phyloP scores from a whole-genome alignment of 495 filamentous ascomycete genomes.

The Chaetomium tenue region DNA sequence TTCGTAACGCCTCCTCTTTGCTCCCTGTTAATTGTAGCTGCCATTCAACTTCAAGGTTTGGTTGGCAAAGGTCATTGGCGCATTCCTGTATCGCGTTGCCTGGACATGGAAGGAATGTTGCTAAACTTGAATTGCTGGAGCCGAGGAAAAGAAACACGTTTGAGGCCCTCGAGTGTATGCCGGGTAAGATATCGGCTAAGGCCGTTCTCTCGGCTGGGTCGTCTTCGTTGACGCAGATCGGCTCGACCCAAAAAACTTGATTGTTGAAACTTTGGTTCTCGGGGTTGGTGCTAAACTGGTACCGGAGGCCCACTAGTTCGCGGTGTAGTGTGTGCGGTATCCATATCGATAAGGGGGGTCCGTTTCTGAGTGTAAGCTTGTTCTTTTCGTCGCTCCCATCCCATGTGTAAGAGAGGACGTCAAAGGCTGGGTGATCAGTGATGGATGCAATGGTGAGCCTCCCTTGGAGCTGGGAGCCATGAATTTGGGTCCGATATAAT shows the following conservation, averaged over 20 bases:
- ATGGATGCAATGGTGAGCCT: not conserved
- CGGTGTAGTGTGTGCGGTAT: not conserved
- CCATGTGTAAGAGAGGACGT: not conserved
- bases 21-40: too few species aligned
- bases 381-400: not conserved
- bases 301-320: not conserved
- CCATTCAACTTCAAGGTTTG: not conserved
- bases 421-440: not conserved
- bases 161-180: not conserved
- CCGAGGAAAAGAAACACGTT: not conserved
- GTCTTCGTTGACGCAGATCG: not conserved
- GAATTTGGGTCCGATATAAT: too few species aligned
- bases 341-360: too few species aligned
- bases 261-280: not conserved
- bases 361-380: not conserved
- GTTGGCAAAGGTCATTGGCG: too few species aligned
- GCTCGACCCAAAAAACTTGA: not conserved
- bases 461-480: not conserved
- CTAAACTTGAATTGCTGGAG: not conserved
- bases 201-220: not conserved
- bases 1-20: too few species aligned
- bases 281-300: not conserved
- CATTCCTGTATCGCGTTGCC: too few species aligned
- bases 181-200: not conserved
- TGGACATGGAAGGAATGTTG: too few species aligned